Conservation (phyloP, 441 rosid species). For the Euphorbia schlechtendalii region DNA sequence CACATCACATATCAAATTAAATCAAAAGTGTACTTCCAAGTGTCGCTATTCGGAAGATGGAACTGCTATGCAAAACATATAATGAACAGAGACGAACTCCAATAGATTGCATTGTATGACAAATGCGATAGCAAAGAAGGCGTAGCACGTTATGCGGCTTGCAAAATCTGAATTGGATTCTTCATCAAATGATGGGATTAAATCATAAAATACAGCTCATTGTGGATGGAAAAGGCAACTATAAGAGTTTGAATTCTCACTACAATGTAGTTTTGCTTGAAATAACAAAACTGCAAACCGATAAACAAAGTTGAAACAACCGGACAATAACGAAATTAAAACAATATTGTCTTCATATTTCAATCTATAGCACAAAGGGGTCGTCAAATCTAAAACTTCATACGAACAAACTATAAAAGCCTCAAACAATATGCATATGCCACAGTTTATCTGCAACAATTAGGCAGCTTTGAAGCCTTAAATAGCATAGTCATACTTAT, state of each 20-base stretch:
- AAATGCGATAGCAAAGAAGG: not conserved
- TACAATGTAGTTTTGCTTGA: not conserved
- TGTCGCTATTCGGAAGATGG: not conserved
- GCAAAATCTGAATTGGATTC: slow-evolving; percentile 1
- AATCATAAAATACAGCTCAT: not conserved
- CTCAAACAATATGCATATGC: not conserved
- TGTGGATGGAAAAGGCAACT: not conserved
- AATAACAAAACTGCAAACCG: not conserved
- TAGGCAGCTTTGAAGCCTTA: not conserved
- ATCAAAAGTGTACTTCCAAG: not conserved
- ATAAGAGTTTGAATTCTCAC: not conserved
- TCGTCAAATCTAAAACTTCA: slow-evolving; percentile 3
- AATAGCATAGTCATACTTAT: not conserved
- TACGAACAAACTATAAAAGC: not conserved
- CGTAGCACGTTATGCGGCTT: not conserved
- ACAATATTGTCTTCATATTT: no score
- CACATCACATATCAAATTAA: not conserved
- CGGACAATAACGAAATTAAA: not conserved
- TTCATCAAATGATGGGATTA: slow-evolving; percentile 3
- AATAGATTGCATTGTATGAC: not conserved
- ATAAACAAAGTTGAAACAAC: not conserved
- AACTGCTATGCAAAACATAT: not conserved
- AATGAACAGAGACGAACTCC: not conserved
- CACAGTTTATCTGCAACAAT: no score
- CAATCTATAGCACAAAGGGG: not conserved